These are phyloP conservation scores for Mycena filopes DNA, from an alignment of 768 basidiomycete genomes.

Conservation along the genomic window DNA sequence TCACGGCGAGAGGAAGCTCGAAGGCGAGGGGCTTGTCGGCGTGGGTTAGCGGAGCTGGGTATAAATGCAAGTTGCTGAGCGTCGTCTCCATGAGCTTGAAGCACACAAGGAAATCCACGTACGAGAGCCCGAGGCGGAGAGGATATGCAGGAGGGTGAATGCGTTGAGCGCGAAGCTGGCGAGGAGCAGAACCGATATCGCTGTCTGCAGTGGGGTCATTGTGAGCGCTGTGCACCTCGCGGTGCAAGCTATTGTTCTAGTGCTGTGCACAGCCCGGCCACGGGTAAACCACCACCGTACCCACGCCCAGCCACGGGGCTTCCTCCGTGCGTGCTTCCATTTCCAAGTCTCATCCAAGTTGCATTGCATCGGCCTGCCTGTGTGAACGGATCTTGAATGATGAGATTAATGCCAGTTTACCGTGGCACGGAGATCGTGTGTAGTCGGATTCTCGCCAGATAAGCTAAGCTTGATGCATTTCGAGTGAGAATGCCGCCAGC, in stretches of 20 bases:
- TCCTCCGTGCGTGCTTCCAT: neutral
- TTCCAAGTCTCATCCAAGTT: neutral
- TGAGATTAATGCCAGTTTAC: neutral
- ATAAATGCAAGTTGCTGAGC: no score
- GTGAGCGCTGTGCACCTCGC: neutral
- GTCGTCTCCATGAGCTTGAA: no score
- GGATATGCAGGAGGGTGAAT: slow-evolving; percentile 10
- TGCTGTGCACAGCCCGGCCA: neutral
- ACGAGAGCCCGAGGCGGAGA: slow-evolving; percentile 6
- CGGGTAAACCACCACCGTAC: no score
- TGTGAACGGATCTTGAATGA: neutral
- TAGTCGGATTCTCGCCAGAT: no score
- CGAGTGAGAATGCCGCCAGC: neutral
- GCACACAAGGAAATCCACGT: neutral
- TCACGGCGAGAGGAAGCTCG: slow-evolving; percentile 14
- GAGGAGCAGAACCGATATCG: slow-evolving; percentile 7
- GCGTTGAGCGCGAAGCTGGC: slow-evolving; percentile 1
- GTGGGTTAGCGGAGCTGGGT: no score
- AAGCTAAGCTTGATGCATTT: no score
- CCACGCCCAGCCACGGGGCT: neutral
- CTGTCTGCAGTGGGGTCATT: slow-evolving; percentile 7
- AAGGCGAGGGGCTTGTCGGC: slow-evolving; percentile 5
- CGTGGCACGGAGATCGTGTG: no score
- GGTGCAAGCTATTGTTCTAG: neutral
- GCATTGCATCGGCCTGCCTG: no score